phyloP scores from a whole-genome alignment of 768 basidiomycete genomes.

The Termitomyces titanicus region DNA sequence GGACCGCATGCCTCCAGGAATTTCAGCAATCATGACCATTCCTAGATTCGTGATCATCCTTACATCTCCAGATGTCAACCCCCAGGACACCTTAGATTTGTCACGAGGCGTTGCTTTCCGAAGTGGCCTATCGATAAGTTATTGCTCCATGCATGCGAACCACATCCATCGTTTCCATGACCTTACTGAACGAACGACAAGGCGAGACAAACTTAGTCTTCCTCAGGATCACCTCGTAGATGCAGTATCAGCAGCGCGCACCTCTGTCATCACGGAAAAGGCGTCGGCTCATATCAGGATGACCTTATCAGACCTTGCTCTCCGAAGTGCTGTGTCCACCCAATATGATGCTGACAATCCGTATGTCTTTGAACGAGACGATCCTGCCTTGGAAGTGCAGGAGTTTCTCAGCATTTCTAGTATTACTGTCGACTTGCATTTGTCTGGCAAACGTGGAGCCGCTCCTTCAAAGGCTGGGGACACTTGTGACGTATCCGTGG shows the following conservation, averaged over 20 bases:
- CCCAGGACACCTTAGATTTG: slow-evolving; percentile 57
- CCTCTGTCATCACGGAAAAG: slow-evolving; percentile 28
- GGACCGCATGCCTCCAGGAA: slow-evolving; percentile 49
- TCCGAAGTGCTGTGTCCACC: slow-evolving; percentile 66
- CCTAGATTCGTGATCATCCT: slow-evolving; percentile 62
- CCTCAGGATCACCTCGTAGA: slow-evolving; percentile 48
- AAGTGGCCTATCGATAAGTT: slow-evolving; percentile 50
- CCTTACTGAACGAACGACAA: slow-evolving; percentile 33
- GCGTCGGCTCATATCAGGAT: slow-evolving; percentile 40
- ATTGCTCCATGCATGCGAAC: slow-evolving; percentile 44
- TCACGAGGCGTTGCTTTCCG: slow-evolving; percentile 67
- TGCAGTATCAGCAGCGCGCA: slow-evolving; percentile 37
- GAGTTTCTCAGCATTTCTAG: slow-evolving; percentile 42
- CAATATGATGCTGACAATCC: slow-evolving; percentile 67
- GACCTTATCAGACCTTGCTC: slow-evolving; percentile 40
- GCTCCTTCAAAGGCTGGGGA: slow-evolving; percentile 26
- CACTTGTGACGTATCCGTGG: slow-evolving; percentile 41
- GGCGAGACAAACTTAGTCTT: slow-evolving; percentile 52
- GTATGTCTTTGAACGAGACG: slow-evolving; percentile 50
- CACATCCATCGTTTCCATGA: slow-evolving; percentile 35
- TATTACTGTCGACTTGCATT: slow-evolving; percentile 22
- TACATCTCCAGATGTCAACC: slow-evolving; percentile 80
- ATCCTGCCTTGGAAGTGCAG: slow-evolving; percentile 35
- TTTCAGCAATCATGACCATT: slow-evolving; percentile 54
- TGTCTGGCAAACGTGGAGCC: slow-evolving; percentile 23